Conservation (phyloP, 352 stramenopile genomes). For the Globisporangium perplexum region DNA sequence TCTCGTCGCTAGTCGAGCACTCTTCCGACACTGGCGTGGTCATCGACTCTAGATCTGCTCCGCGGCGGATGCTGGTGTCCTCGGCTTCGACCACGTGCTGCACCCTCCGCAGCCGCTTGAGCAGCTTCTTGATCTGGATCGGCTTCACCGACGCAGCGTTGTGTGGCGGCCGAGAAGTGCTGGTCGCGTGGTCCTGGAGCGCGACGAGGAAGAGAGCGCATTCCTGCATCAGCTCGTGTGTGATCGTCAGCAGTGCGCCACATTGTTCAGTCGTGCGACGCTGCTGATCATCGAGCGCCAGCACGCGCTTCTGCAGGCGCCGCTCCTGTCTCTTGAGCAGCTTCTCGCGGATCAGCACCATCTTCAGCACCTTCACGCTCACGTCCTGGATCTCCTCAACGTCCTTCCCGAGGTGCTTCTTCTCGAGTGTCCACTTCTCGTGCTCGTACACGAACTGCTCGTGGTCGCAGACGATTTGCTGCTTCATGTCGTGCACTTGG, state of each 20-base stretch:
- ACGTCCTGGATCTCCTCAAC: constrained; percentile 54
- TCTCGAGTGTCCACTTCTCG: constrained; percentile 48
- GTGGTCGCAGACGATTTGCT: constrained; percentile 58
- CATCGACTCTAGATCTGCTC: neutral
- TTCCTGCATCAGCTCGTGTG: constrained; percentile 39
- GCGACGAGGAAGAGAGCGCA: constrained; percentile 41
- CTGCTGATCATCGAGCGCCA: constrained; percentile 18
- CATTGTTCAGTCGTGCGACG: constrained; percentile 10
- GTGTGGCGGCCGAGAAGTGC: constrained; percentile 8
- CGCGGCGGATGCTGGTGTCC: neutral
- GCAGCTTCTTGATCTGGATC: constrained; percentile 35
- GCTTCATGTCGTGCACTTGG: constrained; percentile 38
- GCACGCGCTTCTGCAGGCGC: constrained; percentile 10
- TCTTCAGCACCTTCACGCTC: constrained; percentile 63
- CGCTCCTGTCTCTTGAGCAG: constrained; percentile 51
- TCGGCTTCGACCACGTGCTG: neutral
- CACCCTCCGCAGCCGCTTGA: constrained; percentile 28
- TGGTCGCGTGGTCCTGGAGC: constrained; percentile 28
- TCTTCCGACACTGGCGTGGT: too few relatives aligned
- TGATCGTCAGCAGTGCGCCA: constrained; percentile 14
- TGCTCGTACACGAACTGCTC: constrained; percentile 63
- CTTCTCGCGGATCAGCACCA: constrained; percentile 61
- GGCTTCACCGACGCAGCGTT: constrained; percentile 28
- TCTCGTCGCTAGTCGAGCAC: neutral
- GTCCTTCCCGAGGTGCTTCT: constrained; percentile 36